These are phyloP conservation scores for Chlorencoelia australis DNA, from an alignment of 2,329 filamentous ascomycete species.

Conservation along the genomic window DNA sequence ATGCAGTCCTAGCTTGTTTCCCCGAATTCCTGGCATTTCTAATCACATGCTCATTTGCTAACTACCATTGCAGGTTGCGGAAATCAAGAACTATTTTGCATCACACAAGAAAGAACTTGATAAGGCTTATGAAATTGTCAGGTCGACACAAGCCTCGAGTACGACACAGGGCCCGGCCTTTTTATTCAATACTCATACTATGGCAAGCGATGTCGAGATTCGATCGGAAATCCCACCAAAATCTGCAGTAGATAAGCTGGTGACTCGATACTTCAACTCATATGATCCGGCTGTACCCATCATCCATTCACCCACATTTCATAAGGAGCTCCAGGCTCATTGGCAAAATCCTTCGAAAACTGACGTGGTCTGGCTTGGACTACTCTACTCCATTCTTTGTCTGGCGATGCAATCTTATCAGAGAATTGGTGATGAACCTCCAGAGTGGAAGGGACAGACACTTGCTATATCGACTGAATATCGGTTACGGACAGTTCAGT, in stretches of 20 bases:
- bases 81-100: conserved; percentile 85
- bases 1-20: too few species aligned
- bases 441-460: conserved; percentile 56
- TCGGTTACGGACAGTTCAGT: conserved; percentile 65
- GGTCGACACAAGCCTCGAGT: conserved; percentile 52
- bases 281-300: conserved; percentile 61
- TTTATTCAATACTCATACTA: conserved; percentile 61
- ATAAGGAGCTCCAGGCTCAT: conserved; percentile 54
- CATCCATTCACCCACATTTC: conserved; percentile 76
- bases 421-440: conserved; percentile 69
- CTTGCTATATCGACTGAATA: conserved; percentile 54
- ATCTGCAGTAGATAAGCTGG: conserved; percentile 71
- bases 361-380: conserved; percentile 66
- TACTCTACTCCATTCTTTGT: conserved; percentile 67
- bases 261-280: conserved; percentile 85
- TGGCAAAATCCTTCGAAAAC: conserved; percentile 67
- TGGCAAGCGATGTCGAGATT: conserved; percentile 65
- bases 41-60: too few species aligned
- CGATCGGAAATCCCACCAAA: conserved; percentile 72
- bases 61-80: conserved; percentile 76
- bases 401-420: conserved; percentile 71
- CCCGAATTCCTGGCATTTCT: too few species aligned
- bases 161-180: conserved; percentile 62
- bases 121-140: conserved; percentile 67
- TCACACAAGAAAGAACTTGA: conserved; percentile 84